Conservation (phyloP, 441 rosid species). For the Adansonia rubrostipa region DNA sequence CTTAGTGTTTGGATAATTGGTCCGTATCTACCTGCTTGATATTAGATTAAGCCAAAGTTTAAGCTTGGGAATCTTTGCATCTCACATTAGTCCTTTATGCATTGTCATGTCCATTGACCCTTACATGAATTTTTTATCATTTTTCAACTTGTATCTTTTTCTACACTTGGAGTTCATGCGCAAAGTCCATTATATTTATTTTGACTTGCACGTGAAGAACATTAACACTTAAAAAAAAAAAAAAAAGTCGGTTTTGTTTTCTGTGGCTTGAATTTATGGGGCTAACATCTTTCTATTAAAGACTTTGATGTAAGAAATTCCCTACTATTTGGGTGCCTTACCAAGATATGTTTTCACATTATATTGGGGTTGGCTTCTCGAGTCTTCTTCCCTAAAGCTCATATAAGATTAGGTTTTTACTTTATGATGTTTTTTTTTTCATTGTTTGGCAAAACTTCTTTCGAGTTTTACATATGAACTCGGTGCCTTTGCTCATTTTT, state of each 20-base stretch:
- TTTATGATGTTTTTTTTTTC: background rate
- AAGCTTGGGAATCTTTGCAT: background rate
- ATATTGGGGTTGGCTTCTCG: background rate
- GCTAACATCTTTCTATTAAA: background rate
- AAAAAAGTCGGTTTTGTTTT: background rate
- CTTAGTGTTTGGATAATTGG: background rate
- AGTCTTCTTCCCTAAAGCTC: background rate
- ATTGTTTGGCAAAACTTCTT: background rate
- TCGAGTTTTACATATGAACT: background rate
- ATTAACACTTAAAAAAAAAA: background rate
- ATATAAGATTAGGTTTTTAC: background rate
- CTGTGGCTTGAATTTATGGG: background rate
- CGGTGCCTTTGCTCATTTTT: background rate
- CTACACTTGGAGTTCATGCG: background rate
- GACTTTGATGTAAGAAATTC: background rate
- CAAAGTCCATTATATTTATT: background rate
- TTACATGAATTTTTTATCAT: background rate
- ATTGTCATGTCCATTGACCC: background rate
- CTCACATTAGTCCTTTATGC: background rate
- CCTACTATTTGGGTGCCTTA: background rate
- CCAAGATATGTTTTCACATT: background rate
- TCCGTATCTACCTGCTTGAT: background rate
- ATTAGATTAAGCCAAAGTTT: background rate
- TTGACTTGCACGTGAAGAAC: background rate
- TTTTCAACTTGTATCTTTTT: background rate